Percentiles rank a stretch among this genome's conserved stretches.
Evolutionary conservation across 2,329 filamentous ascomycete species (phyloP).

Genomic region (Fusarium sp.): DNA sequence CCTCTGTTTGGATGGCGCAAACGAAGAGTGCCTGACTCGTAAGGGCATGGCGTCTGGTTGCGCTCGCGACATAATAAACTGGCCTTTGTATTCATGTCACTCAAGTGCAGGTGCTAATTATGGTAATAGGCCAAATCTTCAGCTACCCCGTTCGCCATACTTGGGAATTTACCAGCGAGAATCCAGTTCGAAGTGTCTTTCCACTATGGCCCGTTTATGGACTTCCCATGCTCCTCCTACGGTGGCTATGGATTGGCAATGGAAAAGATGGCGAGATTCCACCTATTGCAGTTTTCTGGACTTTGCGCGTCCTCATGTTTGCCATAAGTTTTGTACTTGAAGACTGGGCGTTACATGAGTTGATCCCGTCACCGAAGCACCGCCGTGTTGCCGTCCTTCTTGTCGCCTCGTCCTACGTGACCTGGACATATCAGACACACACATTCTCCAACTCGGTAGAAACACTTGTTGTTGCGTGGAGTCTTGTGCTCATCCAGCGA

Average conservation of each 20-base stretch:
- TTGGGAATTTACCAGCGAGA: constrained; percentile 93
- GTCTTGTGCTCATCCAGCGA: constrained; percentile 88
- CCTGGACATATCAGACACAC: constrained; percentile 98
- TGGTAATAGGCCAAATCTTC: constrained; percentile 82
- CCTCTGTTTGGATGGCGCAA: constrained; percentile 3
- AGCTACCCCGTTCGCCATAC: constrained; percentile 89
- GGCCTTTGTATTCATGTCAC: neutral
- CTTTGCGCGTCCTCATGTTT: constrained; percentile 91
- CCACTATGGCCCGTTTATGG: constrained; percentile 97
- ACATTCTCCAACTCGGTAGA: constrained; percentile 99
- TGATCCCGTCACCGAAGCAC: constrained; percentile 80
- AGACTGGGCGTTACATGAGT: constrained; percentile 96
- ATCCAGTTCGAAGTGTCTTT: constrained; percentile 95
- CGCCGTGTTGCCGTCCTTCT: constrained; percentile 82
- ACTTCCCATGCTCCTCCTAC: constrained; percentile 90
- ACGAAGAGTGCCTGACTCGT: neutral
- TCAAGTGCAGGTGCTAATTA: constrained; percentile 28
- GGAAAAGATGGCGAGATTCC: constrained; percentile 81
- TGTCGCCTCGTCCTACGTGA: constrained; percentile 96
- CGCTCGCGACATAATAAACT: neutral
- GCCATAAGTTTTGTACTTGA: constrained; percentile 94
- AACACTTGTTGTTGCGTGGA: constrained; percentile 93
- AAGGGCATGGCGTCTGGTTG: neutral
- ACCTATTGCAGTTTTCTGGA: constrained; percentile 91
- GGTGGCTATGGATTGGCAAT: constrained; percentile 92